Conservation (phyloP, 352 stramenopile species). For the Globisporangium ultimum region DNA sequence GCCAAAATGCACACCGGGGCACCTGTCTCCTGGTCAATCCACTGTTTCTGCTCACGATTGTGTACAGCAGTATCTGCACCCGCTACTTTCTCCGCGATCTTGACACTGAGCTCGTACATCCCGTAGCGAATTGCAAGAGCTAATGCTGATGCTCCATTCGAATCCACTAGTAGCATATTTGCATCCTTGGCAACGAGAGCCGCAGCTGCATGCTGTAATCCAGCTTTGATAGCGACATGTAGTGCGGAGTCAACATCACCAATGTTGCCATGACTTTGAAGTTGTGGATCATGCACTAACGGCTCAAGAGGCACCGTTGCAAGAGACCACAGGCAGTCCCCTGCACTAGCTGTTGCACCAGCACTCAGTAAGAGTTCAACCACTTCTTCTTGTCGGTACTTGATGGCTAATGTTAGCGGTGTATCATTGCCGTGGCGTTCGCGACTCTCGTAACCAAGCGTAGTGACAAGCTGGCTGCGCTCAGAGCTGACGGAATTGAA, state of each 20-base stretch:
- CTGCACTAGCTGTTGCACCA: constrained; percentile 28
- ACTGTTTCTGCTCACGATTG: constrained; percentile 14
- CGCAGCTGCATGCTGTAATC: constrained; percentile 33
- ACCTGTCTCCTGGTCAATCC: constrained; percentile 50
- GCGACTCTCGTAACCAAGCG: constrained; percentile 22
- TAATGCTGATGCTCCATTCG: constrained; percentile 31
- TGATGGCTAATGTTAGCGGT: constrained; percentile 53
- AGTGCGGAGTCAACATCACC: constrained; percentile 37
- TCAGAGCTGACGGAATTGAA: constrained; percentile 17
- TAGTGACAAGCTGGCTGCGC: constrained; percentile 19
- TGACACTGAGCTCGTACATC: constrained; percentile 47
- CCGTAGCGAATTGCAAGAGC: constrained; percentile 54
- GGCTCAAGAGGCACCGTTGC: neutral
- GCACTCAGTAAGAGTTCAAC: constrained; percentile 38
- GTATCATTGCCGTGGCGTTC: constrained; percentile 51
- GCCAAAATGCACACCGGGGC: constrained; percentile 41
- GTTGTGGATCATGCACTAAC: neutral
- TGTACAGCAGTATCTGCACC: neutral
- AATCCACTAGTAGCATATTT: constrained; percentile 37
- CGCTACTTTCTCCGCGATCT: constrained; percentile 13
- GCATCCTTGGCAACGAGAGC: constrained; percentile 48
- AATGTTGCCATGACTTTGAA: constrained; percentile 6
- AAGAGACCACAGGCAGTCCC: constrained; percentile 21
- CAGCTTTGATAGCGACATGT: constrained; percentile 60
- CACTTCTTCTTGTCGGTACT: constrained; percentile 48